Base-by-base conservation (phyloP, 2,329 filamentous ascomycete species). In the Aspergillus vadensis region DNA sequence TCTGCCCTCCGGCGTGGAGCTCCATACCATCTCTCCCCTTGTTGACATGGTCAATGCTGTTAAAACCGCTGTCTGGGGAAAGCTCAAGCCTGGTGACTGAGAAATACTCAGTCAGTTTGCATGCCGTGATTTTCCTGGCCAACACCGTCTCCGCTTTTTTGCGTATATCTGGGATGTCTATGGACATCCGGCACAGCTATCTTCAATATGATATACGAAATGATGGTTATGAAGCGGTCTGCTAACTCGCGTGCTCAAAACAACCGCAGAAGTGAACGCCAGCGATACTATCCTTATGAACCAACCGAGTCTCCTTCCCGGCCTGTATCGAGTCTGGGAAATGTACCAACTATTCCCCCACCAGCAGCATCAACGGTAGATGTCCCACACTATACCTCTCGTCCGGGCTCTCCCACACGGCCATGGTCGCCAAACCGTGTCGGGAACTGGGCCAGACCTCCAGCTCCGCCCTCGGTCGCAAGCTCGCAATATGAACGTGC, bases 401-500 rank as follows among this genome's bases (percentile, higher is more conserved):
- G 75, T 12, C 70, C 76, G 12, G 69, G 67, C 3, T 82, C 80
- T 15, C 80, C 79, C 2, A 74, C 74, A 17, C 72, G 82, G 56
- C 81, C 86, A 1, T 86, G 84, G 76, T 73, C 85, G 8, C 84
- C 85, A 12, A 81, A 83, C 25, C 76, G 79, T 65, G 79, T 73
- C 21, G 81, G 81, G 3, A 91, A 93, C 62, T 91, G 90, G 76
- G 76, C 84, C 27, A 85, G 91, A 55, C 90, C 91, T 8, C 88
- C 91, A 2, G 88, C 89, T 9, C 90, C 91, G 1, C 86, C 91
- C 1, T 77, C 76, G 0, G 72, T 75, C 1, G 86, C 88, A 0
- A 87, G 82, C 65, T 80, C 89, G 23, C 83, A 87, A 4, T 98
- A 95, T 76, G 95, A 98, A 76, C 91, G 92, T 0, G 84, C 88